Base-by-base conservation (phyloP, 768 basidiomycete genomes). In the Suillus weaverae region DNA sequence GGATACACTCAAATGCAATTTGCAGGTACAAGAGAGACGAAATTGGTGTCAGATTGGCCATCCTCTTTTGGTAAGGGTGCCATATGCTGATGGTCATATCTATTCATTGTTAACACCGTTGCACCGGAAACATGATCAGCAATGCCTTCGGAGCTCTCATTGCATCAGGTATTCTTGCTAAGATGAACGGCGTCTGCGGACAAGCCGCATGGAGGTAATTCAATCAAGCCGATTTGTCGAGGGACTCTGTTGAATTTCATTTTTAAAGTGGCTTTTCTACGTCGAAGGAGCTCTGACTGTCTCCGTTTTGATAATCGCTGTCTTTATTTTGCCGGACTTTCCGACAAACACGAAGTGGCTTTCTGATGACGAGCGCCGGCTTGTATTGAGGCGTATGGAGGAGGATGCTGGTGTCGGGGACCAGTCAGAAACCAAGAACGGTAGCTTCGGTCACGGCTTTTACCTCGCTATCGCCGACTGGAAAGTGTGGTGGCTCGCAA, bases 361-460 rank as follows among this genome's bases (percentile, higher is more conserved):
- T 32, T 71, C 75, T 26, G 76, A 75, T 59, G 67, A 70, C 50
- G 80, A 81, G 69, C 73, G 79, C 39, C 64, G 67, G 50, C 80
- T 91, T 36, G 88, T 89, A 13, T 73, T 81, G 66, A 77, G 74
- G 59, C 83, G 88, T 10, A 85, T 92, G 85, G 74, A 77, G 46
- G 90, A 91, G 70, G 90, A 91, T 36, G 81, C 80, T 18, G 87
- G 86, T 22, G 79, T 86, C 26, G 81, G 82, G 14, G 85, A 88
- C 64, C 78, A 84, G 48, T 77, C 76, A 36, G 79, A 85, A 66
- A 82, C 80, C 4, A 83, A 85, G 66, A 65, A 62, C 10, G 64
- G 75, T 14, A 80, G 78, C 7, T 77, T 61, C 43, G 68, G 75
- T 10, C 73, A 78, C 38, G 90, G 90, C 10, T 70, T 92, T 9